Evolutionary conservation across 352 stramenopile species (phyloP).

Genomic region (Pythium rishiriense): DNA sequence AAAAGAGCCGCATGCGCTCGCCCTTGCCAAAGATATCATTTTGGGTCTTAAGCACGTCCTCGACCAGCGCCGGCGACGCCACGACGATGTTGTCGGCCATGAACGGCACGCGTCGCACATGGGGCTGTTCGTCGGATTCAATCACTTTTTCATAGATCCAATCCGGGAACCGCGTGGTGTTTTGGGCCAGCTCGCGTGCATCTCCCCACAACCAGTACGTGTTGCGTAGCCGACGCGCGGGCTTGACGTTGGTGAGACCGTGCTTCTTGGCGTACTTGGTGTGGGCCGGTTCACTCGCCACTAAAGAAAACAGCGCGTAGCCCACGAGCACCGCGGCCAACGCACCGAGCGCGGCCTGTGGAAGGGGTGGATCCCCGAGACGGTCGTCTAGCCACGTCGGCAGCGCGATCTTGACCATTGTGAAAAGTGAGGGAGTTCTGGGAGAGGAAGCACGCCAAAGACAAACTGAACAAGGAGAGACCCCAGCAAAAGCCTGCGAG

Average conservation of each 20-base stretch:
- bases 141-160: slow-evolving; percentile 17
- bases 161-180: slow-evolving; percentile 20
- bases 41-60: slow-evolving; percentile 26
- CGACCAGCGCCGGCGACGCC: slow-evolving; percentile 14
- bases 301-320: too few species aligned
- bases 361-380: too few species aligned
- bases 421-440: too few species aligned
- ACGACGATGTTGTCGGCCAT: slow-evolving; percentile 15
- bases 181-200: slow-evolving; percentile 1
- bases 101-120: slow-evolving; percentile 9
- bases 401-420: too few species aligned
- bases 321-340: too few species aligned
- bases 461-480: too few species aligned
- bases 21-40: slow-evolving; percentile 22
- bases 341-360: too few species aligned
- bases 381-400: too few species aligned
- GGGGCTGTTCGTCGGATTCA: slow-evolving; percentile 10
- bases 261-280: too few species aligned
- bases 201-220: slow-evolving; percentile 3
- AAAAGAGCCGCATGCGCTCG: slow-evolving; percentile 4
- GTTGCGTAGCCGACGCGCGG: background rate
- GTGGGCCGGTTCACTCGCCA: too few species aligned
- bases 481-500: too few species aligned
- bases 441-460: too few species aligned
- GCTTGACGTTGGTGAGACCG: slow-evolving; percentile 12